phyloP scores from a whole-genome alignment of 2,329 filamentous ascomycete species.

The Parastagonospora avenae region DNA sequence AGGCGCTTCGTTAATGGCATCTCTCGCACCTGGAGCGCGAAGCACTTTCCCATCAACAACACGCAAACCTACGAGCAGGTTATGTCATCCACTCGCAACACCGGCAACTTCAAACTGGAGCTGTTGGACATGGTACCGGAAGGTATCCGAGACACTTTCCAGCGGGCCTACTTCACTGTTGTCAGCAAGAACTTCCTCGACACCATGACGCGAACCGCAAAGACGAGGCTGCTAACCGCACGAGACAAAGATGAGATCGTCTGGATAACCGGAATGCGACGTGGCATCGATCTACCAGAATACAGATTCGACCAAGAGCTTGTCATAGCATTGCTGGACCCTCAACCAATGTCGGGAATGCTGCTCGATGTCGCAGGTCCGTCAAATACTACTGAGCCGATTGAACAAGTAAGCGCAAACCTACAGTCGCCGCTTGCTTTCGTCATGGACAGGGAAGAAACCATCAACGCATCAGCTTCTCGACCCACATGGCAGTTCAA shows the following conservation, averaged over 20 bases:
- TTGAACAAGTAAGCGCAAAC: neutral
- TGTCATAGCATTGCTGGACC: conserved; percentile 28
- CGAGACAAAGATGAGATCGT: conserved; percentile 31
- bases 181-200: conserved; percentile 33
- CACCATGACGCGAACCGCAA: conserved; percentile 14
- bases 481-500: conserved; percentile 23
- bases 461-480: neutral
- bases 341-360: conserved; percentile 3
- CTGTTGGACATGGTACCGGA: conserved; percentile 29
- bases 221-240: conserved; percentile 14
- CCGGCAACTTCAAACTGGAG: conserved; percentile 25
- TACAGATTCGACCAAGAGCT: conserved; percentile 36
- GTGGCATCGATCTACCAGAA: conserved; percentile 17
- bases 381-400: neutral
- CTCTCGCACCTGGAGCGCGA: conserved; percentile 20
- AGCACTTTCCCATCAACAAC: conserved; percentile 35
- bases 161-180: conserved; percentile 31
- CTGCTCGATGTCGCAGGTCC: neutral
- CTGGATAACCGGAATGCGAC: conserved; percentile 24
- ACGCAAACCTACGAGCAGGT: conserved; percentile 31
- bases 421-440: neutral
- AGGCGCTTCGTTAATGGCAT: conserved; percentile 11
- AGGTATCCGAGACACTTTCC: conserved; percentile 26
- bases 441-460: neutral
- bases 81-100: conserved; percentile 21